Evolutionary conservation across 2,329 filamentous ascomycete species (phyloP).

Genomic region (Fusarium palustre): DNA sequence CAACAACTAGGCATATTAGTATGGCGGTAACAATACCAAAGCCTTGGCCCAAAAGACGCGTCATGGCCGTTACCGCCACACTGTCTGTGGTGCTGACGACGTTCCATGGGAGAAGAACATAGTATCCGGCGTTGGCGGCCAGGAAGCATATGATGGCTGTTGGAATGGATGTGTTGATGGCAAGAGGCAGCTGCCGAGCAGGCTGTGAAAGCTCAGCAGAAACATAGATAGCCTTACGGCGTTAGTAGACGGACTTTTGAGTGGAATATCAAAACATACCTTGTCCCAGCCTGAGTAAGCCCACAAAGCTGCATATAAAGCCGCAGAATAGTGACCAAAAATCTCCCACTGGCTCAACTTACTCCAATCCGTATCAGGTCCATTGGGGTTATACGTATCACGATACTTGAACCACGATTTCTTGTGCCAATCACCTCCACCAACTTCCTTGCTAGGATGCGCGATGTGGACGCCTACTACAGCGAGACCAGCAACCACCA

Average conservation of each 20-base stretch:
- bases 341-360: constrained; percentile 66
- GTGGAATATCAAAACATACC: constrained; percentile 51
- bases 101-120: constrained; percentile 71
- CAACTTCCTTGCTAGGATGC: constrained; percentile 53
- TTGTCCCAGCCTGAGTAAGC: constrained; percentile 76
- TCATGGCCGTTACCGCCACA: constrained; percentile 71
- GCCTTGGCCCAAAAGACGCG: constrained; percentile 63
- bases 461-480: constrained; percentile 58
- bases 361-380: constrained; percentile 61
- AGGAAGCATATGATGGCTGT: constrained; percentile 71
- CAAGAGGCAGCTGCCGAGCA: constrained; percentile 66
- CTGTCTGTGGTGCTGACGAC: constrained; percentile 69
- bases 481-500: constrained; percentile 62
- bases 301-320: constrained; percentile 72
- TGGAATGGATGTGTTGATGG: constrained; percentile 71
- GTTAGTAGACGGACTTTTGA: neutral
- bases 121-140: constrained; percentile 70
- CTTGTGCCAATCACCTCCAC: constrained; percentile 63
- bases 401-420: constrained; percentile 68
- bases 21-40: constrained; percentile 66
- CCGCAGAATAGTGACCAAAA: constrained; percentile 69
- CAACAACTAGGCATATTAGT: constrained; percentile 70
- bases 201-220: constrained; percentile 65
- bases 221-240: constrained; percentile 63
- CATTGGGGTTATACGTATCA: constrained; percentile 62